Percentiles rank a stretch among this genome's conserved stretches.
Evolutionary conservation across 2,329 filamentous ascomycete species (phyloP).

Genomic region (Penicillium brevicompactum): DNA sequence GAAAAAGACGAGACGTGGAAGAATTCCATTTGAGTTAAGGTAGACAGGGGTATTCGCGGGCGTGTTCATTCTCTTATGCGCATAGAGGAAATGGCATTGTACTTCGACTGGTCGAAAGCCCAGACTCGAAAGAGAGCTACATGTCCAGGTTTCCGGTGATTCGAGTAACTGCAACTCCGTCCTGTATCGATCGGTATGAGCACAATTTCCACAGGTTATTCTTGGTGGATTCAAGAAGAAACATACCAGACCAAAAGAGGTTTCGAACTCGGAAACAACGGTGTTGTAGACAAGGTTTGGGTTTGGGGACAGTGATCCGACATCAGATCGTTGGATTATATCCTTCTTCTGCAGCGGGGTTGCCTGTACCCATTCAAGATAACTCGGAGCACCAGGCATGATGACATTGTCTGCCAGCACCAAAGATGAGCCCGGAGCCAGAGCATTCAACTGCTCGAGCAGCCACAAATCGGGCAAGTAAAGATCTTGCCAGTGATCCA

Average conservation of each 20-base stretch:
- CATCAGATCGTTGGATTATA: constrained; percentile 2
- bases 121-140: background rate
- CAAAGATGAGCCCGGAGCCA: constrained; percentile 53
- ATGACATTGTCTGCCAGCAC: constrained; percentile 22
- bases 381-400: constrained; percentile 19
- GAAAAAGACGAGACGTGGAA: no score
- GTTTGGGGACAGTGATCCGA: constrained; percentile 10
- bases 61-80: no score
- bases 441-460: constrained; percentile 67
- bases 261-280: constrained; percentile 12
- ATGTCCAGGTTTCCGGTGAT: constrained; percentile 24
- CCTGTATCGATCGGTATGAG: constrained; percentile 9
- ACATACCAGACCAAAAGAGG: constrained; percentile 16
- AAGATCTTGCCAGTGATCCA: constrained; percentile 75
- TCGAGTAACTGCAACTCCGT: constrained; percentile 16
- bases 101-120: no score
- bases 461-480: constrained; percentile 74
- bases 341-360: constrained; percentile 12
- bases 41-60: no score
- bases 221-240: background rate
- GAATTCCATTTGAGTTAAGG: no score
- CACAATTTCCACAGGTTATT: background rate
- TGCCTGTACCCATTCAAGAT: constrained; percentile 20
- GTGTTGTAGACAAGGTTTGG: constrained; percentile 18
- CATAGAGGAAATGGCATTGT: no score